phyloP scores from a whole-genome alignment of 805 yeast genomes.

The Candida arabinofermentans region DNA sequence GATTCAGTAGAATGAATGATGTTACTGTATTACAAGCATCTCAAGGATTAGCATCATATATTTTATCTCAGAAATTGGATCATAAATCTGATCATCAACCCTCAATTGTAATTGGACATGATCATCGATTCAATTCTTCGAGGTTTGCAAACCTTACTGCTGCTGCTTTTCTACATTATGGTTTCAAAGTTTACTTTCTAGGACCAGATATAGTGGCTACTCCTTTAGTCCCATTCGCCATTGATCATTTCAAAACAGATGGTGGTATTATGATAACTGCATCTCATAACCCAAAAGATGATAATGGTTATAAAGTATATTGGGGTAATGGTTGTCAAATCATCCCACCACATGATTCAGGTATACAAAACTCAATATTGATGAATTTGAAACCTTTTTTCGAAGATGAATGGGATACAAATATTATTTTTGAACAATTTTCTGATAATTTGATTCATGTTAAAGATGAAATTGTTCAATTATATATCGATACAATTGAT shows the following conservation, averaged over 20 bases:
- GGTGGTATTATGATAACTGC: slow-evolving; percentile 95
- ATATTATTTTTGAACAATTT: slow-evolving; percentile 20
- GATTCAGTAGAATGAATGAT: slow-evolving; percentile 83
- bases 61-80: slow-evolving; percentile 31
- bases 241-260: slow-evolving; percentile 56
- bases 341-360: slow-evolving; percentile 83
- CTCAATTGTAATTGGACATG: slow-evolving; percentile 80
- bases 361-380: slow-evolving; percentile 63
- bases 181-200: slow-evolving; percentile 65
- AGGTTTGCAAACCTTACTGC: slow-evolving; percentile 79
- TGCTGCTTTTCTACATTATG: slow-evolving; percentile 61
- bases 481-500: slow-evolving; percentile 37
- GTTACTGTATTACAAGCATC: slow-evolving; percentile 88
- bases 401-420: slow-evolving; percentile 38
- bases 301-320: slow-evolving; percentile 93
- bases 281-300: slow-evolving; percentile 79
- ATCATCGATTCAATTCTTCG: slow-evolving; percentile 79
- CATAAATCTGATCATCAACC: slow-evolving; percentile 17
- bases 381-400: slow-evolving; percentile 59
- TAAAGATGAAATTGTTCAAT: slow-evolving; percentile 37
- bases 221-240: slow-evolving; percentile 88
- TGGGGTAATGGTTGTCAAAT: slow-evolving; percentile 94
- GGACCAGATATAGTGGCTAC: slow-evolving; percentile 63
- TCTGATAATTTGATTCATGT: slow-evolving; percentile 32
- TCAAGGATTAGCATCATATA: slow-evolving; percentile 66